Evolutionary conservation across 306 rosid genomes (phyloP).

Genomic region (Pyrus betulifolia): DNA sequence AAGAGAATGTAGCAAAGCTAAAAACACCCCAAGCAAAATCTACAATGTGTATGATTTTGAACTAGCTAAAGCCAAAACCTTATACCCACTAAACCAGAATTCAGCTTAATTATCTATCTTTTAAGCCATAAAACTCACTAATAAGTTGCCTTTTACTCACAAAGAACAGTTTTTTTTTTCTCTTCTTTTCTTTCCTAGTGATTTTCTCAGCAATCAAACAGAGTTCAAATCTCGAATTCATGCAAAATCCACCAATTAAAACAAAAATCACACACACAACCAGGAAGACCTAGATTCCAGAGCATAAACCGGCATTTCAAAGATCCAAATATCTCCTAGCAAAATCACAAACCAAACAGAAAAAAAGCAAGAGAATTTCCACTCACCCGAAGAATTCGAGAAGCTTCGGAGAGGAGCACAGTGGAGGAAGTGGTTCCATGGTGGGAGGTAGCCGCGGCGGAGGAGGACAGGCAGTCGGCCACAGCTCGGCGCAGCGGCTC

Average conservation of each 20-base stretch:
- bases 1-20: neutral
- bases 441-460: conserved; percentile 43
- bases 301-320: conserved; percentile 13
- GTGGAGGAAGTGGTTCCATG: conserved; percentile 41
- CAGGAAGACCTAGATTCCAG: conserved; percentile 3
- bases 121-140: neutral
- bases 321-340: conserved; percentile 24
- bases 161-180: neutral
- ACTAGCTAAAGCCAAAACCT: neutral
- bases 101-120: conserved; percentile 13
- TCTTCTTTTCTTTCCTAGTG: neutral
- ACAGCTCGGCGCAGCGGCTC: conserved; percentile 85
- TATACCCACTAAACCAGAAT: neutral
- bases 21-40: neutral
- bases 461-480: conserved; percentile 83
- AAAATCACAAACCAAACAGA: neutral
- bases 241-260: neutral
- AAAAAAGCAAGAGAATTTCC: neutral
- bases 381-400: conserved; percentile 88
- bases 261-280: neutral
- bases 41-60: neutral
- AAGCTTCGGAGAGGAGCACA: conserved; percentile 54
- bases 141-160: neutral
- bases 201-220: neutral
- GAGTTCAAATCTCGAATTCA: conserved; percentile 7